Conservation (phyloP, 2,329 filamentous ascomycete genomes). For the Fusarium albidum region DNA sequence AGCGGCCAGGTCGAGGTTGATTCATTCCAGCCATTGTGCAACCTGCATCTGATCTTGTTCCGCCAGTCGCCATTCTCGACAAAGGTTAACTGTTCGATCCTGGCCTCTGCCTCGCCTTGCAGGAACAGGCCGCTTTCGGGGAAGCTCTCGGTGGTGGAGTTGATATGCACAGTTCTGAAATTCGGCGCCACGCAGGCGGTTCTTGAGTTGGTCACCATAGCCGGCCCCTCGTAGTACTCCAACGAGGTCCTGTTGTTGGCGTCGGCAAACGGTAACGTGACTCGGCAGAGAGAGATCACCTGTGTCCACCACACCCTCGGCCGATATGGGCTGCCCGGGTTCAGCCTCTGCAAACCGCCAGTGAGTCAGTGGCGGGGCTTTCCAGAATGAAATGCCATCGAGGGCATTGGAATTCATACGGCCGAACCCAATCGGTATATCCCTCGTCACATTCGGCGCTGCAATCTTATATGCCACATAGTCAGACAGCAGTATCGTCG, state of each 20-base stretch:
- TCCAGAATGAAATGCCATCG: slow-evolving; percentile 19
- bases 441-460: not conserved
- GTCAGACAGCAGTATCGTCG: slow-evolving; percentile 18
- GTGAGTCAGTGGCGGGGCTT: slow-evolving; percentile 13
- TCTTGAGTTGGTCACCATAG: not conserved
- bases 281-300: slow-evolving; percentile 10
- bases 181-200: not conserved
- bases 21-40: slow-evolving; percentile 8
- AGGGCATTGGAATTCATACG: not conserved
- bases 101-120: not conserved
- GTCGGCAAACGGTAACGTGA: not conserved
- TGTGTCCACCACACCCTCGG: not conserved
- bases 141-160: too few relatives aligned
- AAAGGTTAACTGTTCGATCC: not conserved
- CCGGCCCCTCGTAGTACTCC: not conserved
- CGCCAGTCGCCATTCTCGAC: not conserved
- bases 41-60: not conserved
- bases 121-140: slow-evolving; percentile 9
- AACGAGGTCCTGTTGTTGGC: not conserved
- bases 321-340: too few relatives aligned
- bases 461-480: not conserved
- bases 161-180: too few relatives aligned
- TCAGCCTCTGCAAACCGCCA: slow-evolving; percentile 28
- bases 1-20: not conserved
- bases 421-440: not conserved